Conservation (phyloP, 2,329 filamentous ascomycete species). For the Trichoderma endophyticum region DNA sequence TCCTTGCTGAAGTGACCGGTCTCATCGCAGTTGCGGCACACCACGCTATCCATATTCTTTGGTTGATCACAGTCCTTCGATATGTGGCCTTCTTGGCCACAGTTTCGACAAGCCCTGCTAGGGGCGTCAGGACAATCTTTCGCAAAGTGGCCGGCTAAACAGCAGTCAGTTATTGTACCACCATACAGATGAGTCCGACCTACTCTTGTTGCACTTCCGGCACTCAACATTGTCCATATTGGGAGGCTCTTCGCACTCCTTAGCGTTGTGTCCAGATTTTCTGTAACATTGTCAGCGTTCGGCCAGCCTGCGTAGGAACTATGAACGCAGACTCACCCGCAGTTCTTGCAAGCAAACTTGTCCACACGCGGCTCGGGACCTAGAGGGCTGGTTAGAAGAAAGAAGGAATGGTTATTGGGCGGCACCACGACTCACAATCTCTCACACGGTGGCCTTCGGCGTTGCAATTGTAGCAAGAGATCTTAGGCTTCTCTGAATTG, state of each 20-base stretch:
- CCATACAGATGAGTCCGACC: constrained; percentile 25
- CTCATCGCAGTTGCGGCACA: constrained; percentile 60
- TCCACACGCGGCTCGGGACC: constrained; percentile 60
- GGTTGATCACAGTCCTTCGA: constrained; percentile 49
- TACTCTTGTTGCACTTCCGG: constrained; percentile 61
- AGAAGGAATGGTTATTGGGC: not conserved
- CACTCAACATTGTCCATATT: constrained; percentile 62
- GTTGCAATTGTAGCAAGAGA: constrained; percentile 64
- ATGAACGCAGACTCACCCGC: constrained; percentile 43
- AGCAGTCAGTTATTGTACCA: constrained; percentile 10
- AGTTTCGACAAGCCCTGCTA: constrained; percentile 57
- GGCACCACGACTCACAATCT: constrained; percentile 53
- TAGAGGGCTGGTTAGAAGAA: constrained; percentile 27
- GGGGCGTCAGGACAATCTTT: constrained; percentile 62
- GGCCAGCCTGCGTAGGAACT: not conserved
- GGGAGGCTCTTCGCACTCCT: constrained; percentile 58
- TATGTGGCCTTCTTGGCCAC: constrained; percentile 60
- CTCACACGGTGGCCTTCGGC: constrained; percentile 63
- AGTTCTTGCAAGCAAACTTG: constrained; percentile 67
- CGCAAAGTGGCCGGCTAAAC: constrained; percentile 57
- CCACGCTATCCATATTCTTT: constrained; percentile 44
- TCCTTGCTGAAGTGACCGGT: constrained; percentile 61
- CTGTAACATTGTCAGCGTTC: constrained; percentile 26
- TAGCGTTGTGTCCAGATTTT: constrained; percentile 48
- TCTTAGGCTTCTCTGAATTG: constrained; percentile 38